These are phyloP conservation scores for Brettanomyces nanus DNA, from an alignment of 805 yeast species.

Conservation along the genomic window DNA sequence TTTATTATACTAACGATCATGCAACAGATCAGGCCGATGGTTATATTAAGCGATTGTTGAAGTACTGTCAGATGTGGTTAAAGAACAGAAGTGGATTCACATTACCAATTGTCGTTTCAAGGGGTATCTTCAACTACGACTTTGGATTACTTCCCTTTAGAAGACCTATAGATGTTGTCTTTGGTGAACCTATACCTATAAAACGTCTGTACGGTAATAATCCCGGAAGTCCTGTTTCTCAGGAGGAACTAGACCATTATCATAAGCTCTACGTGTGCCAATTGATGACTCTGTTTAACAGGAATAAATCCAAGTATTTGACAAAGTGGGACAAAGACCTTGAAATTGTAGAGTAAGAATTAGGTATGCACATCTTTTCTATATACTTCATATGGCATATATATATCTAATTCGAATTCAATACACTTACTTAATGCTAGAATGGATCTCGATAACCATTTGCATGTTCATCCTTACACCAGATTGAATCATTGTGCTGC, in stretches of 20 bases:
- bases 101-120: slow-evolving; percentile 80
- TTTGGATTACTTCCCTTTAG: slow-evolving; percentile 84
- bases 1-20: slow-evolving; percentile 24
- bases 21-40: slow-evolving; percentile 14
- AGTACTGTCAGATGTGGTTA: slow-evolving; percentile 60
- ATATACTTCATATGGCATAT: background rate
- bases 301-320: slow-evolving; percentile 44
- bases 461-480: too few species aligned
- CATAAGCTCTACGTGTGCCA: slow-evolving; percentile 64
- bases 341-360: slow-evolving; percentile 34
- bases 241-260: slow-evolving; percentile 51
- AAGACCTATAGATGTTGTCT: slow-evolving; percentile 65
- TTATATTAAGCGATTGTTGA: slow-evolving; percentile 29
- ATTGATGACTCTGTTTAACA: slow-evolving; percentile 52
- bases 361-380: background rate
- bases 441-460: background rate
- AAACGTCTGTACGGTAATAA: slow-evolving; percentile 12
- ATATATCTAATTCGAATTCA: too few species aligned
- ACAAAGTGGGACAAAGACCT: slow-evolving; percentile 39
- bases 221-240: slow-evolving; percentile 20
- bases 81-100: slow-evolving; percentile 73
- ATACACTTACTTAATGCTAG: background rate
- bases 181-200: slow-evolving; percentile 50
- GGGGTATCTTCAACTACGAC: slow-evolving; percentile 87
- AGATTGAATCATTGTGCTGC: too few species aligned